Base-by-base conservation (phyloP, 2,329 filamentous ascomycete species). In the Aspergillus sp. region DNA sequence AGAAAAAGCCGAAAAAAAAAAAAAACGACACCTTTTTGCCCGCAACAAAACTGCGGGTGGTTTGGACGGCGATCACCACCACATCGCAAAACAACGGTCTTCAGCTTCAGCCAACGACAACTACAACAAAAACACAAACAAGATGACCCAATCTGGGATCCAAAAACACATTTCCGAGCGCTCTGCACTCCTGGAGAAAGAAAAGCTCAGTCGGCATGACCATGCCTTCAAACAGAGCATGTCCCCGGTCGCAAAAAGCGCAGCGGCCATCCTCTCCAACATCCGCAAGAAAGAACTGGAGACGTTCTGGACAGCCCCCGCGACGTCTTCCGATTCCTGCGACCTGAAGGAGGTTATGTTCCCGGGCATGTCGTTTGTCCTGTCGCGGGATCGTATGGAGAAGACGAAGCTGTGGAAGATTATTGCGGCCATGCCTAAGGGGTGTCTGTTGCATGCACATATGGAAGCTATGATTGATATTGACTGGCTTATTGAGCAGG, bases 391-490 rank as follows among this genome's bases (percentile, higher is more conserved):
- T 13, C 48, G 43, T 13, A 59, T 59, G 57, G 22, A 53, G 34
- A 38, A 49, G 11, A 59, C 57, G 2, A 34, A 38, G 26, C 13
- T 59, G 22, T 59, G 53, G 53, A 56, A 42, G 30, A 56, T 59
- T 41, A 32, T 59, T 30, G 7, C 48, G 1, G 57, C 53, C 4
- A 59, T 59, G 57, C 57, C 57, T 4, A 59, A 59, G 39, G 57
- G 57, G 4, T 59, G 44, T 51, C 57, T 59, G 13, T 15, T 59
- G 45, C 57, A 59, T 26, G 57, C 57, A 8, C 57, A 59, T n/a
- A 59, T 59, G 57, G 57, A 59, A 43, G 57, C 57, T 13, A 59
- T 59, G 57, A 56, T 59, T 34, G 57, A 59, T 22, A 56, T 56
- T 24, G 53, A 54, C 41, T 59, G 57, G 57, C 38, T 59, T 24